phyloP scores from a whole-genome alignment of 768 basidiomycete genomes.

The Boletus edulis region DNA sequence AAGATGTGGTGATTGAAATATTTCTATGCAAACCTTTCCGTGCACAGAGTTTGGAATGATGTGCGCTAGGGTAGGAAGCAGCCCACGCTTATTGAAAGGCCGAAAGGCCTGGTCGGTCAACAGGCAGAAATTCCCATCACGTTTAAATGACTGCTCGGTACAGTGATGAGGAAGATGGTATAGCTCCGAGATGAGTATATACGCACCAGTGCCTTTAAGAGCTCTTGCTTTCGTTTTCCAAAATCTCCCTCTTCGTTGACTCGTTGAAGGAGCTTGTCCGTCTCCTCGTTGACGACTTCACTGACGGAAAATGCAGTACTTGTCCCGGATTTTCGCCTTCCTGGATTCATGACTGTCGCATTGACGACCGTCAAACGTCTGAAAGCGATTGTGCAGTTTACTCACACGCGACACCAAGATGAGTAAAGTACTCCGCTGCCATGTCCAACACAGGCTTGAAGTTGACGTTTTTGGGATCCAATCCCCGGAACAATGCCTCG shows the following conservation, averaged over 20 bases:
- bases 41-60: constrained; percentile 1
- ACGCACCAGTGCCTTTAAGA: constrained; percentile 4
- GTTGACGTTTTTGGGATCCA: background rate
- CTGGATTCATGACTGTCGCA: background rate
- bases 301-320: background rate
- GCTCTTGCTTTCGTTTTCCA: background rate
- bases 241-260: background rate
- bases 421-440: background rate
- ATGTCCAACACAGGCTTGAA: background rate
- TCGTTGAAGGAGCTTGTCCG: constrained; percentile 1
- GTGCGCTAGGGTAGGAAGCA: background rate
- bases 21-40: background rate
- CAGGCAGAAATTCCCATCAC: background rate
- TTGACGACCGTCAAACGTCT: background rate
- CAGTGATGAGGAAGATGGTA: background rate
- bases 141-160: background rate
- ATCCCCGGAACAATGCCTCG: background rate
- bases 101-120: no score
- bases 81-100: background rate
- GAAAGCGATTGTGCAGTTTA: background rate
- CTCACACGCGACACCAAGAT: constrained; percentile 3
- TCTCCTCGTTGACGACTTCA: background rate
- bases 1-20: background rate
- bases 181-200: background rate
- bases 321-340: background rate